phyloP scores from a whole-genome alignment of 805 yeast species.

The Ogataea minuta region DNA sequence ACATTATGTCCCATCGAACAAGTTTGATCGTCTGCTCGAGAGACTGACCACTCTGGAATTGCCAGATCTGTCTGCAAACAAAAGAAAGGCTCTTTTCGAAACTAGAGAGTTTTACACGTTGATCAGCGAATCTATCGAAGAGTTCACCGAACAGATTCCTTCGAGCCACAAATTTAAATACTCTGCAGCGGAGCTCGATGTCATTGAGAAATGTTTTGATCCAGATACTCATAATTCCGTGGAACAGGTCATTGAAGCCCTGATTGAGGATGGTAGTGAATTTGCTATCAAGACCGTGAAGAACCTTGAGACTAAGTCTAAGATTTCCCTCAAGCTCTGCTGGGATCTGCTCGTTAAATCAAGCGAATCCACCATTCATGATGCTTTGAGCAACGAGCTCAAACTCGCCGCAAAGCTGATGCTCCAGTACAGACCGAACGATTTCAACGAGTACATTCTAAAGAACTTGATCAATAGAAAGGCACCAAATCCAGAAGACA shows the following conservation, averaged over 20 bases:
- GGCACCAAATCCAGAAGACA: slow-evolving; percentile 28
- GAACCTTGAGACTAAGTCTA: slow-evolving; percentile 64
- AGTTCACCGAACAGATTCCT: slow-evolving; percentile 70
- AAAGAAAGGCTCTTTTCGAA: slow-evolving; percentile 20
- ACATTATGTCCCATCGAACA: slow-evolving; percentile 74
- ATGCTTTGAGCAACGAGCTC: slow-evolving; percentile 72
- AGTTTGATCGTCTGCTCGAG: slow-evolving; percentile 57
- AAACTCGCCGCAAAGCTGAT: slow-evolving; percentile 75
- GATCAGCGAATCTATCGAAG: slow-evolving; percentile 74
- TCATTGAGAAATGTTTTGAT: slow-evolving; percentile 70
- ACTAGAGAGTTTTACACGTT: slow-evolving; percentile 43
- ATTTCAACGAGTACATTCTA: slow-evolving; percentile 50
- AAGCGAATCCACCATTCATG: slow-evolving; percentile 51
- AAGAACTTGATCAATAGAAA: slow-evolving; percentile 52
- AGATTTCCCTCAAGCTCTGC: slow-evolving; percentile 73
- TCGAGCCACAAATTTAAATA: slow-evolving; percentile 57
- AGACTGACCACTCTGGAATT: slow-evolving; percentile 62
- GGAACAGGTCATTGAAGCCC: slow-evolving; percentile 54
- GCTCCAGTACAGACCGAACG: slow-evolving; percentile 44
- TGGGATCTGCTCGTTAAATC: slow-evolving; percentile 67
- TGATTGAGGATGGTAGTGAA: slow-evolving; percentile 53
- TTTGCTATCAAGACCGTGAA: slow-evolving; percentile 63
- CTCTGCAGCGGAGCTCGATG: slow-evolving; percentile 50
- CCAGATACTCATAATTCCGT: slow-evolving; percentile 39
- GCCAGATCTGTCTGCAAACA: slow-evolving; percentile 19